Evolutionary conservation across 177 flowering plant species (phyloP), one percentile per base, ranked within the genome.

Genomic region (Telopea speciosissima): DNA sequence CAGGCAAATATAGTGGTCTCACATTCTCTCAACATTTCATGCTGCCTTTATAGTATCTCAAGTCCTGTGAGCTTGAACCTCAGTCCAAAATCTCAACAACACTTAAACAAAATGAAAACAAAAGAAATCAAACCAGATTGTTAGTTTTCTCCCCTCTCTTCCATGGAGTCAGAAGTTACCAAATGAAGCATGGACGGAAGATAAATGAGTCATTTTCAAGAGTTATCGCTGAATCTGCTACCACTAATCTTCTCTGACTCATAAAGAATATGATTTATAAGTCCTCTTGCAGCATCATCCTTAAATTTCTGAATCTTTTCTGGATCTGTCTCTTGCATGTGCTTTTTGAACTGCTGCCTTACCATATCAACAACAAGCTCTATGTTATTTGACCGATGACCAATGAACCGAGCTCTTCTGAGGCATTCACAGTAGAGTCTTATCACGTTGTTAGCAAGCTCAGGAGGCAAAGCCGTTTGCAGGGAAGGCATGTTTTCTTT

Each of bases 251-350:
- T 85, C 85, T 95, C 97, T 14, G 97, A 77, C 76, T 95, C 99
- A 26, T 74, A 77, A 24, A 95, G 79, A 31, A 95, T 91, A 80
- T 95, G 99, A 78, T 93, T 93, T 76, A 95, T 89, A 71, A 95
- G 94, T 71, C 99, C 97, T 83, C 99, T 89, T 22, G 99, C 99
- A 21, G 98, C 98, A 81, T 90, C 90, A 76, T 95, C 99, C 84
- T 89, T 95, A 71, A 91, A 66, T 77, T 90, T 86, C 74, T 89
- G 94, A 80, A 95, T 93, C 84, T 84, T 89, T 67, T 89, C 96
- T 14, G 98, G 97, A 85, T 95, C 94, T 21, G 83, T 90, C 87
- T 95, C 98, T 40, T 84, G 88, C 90, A 82, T 89, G 81, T 95
- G 76, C 70, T 74, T 93, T 74, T 83, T 91, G 77, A 95, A 95